phyloP scores from a whole-genome alignment of 1,139 yeast species.

The Candida buenavistaensis region DNA sequence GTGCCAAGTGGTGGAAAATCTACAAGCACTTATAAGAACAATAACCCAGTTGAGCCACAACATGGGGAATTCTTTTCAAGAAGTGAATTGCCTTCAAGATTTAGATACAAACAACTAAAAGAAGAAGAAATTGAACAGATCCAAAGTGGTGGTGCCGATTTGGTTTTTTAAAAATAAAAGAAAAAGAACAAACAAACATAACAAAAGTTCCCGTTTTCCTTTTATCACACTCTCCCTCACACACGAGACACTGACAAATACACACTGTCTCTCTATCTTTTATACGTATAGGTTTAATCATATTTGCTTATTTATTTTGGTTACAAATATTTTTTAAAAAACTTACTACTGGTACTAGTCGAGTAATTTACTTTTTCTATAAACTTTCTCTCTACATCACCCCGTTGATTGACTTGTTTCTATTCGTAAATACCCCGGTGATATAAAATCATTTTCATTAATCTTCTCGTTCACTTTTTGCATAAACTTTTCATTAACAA shows the following conservation, averaged over 20 bases:
- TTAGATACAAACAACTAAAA: constrained; percentile 62
- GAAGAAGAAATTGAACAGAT: constrained; percentile 73
- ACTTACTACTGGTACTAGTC: no score
- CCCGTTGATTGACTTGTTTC: neutral
- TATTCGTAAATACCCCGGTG: constrained; percentile 10
- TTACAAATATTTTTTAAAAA: no score
- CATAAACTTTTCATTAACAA: constrained; percentile 22
- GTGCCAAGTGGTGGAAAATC: constrained; percentile 36
- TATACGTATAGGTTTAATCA: no score
- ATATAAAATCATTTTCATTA: constrained; percentile 7
- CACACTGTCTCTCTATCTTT: no score
- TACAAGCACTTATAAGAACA: constrained; percentile 20
- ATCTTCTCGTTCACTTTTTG: constrained; percentile 22
- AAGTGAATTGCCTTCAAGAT: constrained; percentile 66
- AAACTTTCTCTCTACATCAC: neutral
- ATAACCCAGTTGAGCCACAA: constrained; percentile 39
- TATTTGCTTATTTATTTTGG: no score
- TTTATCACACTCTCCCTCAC: neutral
- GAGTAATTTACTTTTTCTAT: no score
- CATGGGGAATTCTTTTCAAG: constrained; percentile 58
- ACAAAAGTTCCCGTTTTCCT: neutral
- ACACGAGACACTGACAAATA: no score
- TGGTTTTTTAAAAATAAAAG: constrained; percentile 28
- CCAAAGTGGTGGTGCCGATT: constrained; percentile 74
- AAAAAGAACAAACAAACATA: neutral